Evolutionary conservation across 2,329 filamentous ascomycete genomes (phyloP).

Genomic region (Sporothrix variecibatus): DNA sequence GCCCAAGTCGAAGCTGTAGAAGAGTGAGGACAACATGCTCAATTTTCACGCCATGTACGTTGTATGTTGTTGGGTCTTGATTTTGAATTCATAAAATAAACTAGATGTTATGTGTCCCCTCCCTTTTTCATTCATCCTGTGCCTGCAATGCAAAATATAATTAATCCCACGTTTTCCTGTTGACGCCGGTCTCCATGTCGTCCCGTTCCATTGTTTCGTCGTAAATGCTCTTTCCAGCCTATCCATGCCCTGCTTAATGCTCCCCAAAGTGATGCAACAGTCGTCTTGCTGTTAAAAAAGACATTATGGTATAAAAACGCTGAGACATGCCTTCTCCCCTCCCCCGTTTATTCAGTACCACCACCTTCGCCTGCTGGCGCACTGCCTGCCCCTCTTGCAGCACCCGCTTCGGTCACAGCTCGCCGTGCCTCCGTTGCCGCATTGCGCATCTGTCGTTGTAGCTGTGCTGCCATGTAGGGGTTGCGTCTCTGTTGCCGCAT

Average conservation of each 20-base stretch:
- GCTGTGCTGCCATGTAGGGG: conserved; percentile 27
- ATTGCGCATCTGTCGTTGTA: conserved; percentile 23
- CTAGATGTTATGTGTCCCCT: background rate
- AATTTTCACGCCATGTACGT: background rate
- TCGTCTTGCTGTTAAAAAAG: background rate
- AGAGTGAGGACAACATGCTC: background rate
- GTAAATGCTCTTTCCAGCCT: background rate
- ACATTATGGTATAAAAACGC: conserved; percentile 8
- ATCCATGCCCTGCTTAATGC: background rate
- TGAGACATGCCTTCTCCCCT: background rate
- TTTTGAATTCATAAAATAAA: background rate
- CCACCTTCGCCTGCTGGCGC: background rate
- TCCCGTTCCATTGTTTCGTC: background rate
- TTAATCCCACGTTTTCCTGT: background rate
- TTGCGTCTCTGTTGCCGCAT: conserved; percentile 23
- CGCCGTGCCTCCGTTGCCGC: background rate
- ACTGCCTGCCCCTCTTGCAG: background rate
- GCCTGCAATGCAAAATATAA: background rate
- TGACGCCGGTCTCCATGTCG: background rate
- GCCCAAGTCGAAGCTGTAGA: conserved; percentile 52
- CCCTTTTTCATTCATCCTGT: background rate
- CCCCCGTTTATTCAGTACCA: background rate
- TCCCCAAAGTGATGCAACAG: background rate
- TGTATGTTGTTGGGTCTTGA: background rate
- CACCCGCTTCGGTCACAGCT: background rate